Evolutionary conservation across 371 early-diverging fungal species (phyloP).

Genomic region (Syncephalastrum contaminatum): DNA sequence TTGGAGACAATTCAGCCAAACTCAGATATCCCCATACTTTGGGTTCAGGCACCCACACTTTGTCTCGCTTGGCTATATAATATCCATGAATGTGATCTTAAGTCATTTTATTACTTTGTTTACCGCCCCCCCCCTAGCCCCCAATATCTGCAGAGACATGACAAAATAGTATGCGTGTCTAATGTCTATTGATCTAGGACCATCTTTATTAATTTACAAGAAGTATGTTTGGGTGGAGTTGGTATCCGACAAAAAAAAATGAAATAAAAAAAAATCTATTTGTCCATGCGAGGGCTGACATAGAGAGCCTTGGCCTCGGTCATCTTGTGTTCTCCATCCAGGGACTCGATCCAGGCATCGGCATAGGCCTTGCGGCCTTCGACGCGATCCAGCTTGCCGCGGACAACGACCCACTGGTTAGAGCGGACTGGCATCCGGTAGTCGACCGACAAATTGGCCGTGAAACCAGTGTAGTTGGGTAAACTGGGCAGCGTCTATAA

Average conservation of each 20-base stretch:
- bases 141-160: no score
- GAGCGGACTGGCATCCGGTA: slow-evolving; percentile 72
- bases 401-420: slow-evolving; percentile 65
- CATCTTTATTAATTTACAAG: no score
- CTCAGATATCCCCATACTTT: slow-evolving; percentile 26
- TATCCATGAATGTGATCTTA: background rate
- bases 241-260: no score
- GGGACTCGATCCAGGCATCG: slow-evolving; percentile 58
- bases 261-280: background rate
- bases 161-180: no score
- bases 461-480: slow-evolving; percentile 70
- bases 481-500: slow-evolving; percentile 52
- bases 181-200: no score
- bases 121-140: no score
- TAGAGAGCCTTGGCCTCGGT: slow-evolving; percentile 70
- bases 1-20: slow-evolving; percentile 5
- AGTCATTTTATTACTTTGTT: no score
- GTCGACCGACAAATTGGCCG: slow-evolving; percentile 73
- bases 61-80: background rate
- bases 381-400: slow-evolving; percentile 55
- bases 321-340: slow-evolving; percentile 46
- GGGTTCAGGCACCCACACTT: slow-evolving; percentile 9
- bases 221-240: no score
- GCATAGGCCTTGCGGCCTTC: slow-evolving; percentile 77
- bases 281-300: slow-evolving; percentile 52